Conservation (phyloP, 371 early-diverging fungal species). For the Basidiobolus meristosporus region DNA sequence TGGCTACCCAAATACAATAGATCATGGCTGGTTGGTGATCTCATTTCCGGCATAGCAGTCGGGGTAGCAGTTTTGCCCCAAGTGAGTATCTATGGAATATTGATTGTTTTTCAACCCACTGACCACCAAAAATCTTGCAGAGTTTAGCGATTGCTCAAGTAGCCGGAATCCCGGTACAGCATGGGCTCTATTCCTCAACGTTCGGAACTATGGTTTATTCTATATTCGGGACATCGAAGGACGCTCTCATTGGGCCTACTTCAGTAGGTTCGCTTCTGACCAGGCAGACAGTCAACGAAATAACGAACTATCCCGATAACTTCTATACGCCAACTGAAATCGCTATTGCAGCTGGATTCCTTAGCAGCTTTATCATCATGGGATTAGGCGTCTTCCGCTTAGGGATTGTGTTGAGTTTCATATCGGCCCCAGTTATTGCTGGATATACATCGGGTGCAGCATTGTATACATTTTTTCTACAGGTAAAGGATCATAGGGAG, state of each 20-base stretch:
- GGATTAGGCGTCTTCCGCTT: conserved; percentile 53
- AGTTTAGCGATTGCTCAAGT: conserved; percentile 71
- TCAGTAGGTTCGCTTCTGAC: conserved; percentile 64
- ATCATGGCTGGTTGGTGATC: conserved; percentile 55
- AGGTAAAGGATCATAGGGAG: too few species aligned
- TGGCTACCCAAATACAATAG: conserved; percentile 16
- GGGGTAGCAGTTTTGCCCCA: conserved; percentile 73
- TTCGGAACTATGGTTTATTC: conserved; percentile 57
- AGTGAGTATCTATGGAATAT: conserved; percentile 58
- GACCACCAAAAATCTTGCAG: too few species aligned
- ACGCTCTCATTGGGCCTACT: conserved; percentile 71
- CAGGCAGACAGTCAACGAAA: too few species aligned
- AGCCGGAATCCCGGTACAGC: conserved; percentile 61
- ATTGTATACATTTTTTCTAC: too few species aligned
- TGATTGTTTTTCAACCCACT: too few species aligned
- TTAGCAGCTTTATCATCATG: conserved; percentile 30
- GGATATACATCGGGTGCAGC: conserved; percentile 60
- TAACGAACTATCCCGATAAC: too few species aligned
- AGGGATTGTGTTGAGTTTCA: conserved; percentile 70
- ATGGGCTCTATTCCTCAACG: conserved; percentile 76
- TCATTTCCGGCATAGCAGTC: conserved; percentile 70
- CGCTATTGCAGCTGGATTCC: not conserved
- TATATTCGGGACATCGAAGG: conserved; percentile 67
- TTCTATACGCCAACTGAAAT: not conserved
- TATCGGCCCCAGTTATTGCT: conserved; percentile 46